Evolutionary conservation across 306 rosid genomes (phyloP).

Genomic region (Prosopis cineraria): DNA sequence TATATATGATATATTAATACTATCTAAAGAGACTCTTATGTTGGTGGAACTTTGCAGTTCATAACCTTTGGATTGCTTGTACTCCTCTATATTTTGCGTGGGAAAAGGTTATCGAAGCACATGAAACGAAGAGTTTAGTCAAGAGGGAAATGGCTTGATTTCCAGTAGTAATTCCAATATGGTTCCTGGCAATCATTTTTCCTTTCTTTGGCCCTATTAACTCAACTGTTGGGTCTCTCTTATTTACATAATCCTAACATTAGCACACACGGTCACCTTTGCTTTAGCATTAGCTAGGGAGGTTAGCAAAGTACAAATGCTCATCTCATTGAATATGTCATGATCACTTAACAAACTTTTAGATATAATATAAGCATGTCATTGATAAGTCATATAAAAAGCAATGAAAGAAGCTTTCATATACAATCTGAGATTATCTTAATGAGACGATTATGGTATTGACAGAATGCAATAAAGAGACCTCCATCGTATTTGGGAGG

Average conservation of each 20-base stretch:
- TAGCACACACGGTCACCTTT: not conserved
- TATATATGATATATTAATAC: not conserved
- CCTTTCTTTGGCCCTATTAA: constrained; percentile 99
- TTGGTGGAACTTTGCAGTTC: constrained; percentile 57
- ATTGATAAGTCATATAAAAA: constrained; percentile 19
- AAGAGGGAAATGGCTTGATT: constrained; percentile 85
- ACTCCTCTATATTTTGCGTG: constrained; percentile 97
- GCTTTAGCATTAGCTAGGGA: not conserved
- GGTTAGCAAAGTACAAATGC: not conserved
- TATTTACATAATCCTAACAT: constrained; percentile 98
- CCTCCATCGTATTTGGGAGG: not conserved
- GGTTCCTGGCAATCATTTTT: constrained; percentile 93
- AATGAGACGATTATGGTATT: not conserved
- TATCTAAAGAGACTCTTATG: not conserved
- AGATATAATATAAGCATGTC: no score
- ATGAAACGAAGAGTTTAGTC: constrained; percentile 80
- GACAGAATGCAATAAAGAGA: not conserved
- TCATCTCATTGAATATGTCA: no score
- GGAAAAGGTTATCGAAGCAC: constrained; percentile 88
- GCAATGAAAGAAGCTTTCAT: not conserved
- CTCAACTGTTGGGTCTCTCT: constrained; percentile 94
- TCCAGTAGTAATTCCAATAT: constrained; percentile 94
- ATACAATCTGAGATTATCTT: not conserved
- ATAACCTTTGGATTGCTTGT: constrained; percentile 98
- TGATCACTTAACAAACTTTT: no score